Evolutionary conservation across 2,329 filamentous ascomycete genomes (phyloP).

Genomic region (Colletotrichum eremochloae): DNA sequence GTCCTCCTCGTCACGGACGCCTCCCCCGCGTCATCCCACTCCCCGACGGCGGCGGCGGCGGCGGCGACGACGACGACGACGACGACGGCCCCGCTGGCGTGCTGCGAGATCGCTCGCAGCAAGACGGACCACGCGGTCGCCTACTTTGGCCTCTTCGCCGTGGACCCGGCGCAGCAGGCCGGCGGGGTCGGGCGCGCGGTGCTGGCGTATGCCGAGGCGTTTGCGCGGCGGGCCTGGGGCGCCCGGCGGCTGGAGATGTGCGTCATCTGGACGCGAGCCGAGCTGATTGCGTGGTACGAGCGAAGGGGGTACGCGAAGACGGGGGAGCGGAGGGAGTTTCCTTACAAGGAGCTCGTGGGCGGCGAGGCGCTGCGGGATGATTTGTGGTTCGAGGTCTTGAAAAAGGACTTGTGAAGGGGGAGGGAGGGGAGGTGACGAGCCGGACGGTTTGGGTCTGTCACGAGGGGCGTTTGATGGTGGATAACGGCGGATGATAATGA

Average conservation of each 20-base stretch:
- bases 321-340: slow-evolving; percentile 57
- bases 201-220: slow-evolving; percentile 56
- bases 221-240: slow-evolving; percentile 52
- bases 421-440: neutral
- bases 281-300: slow-evolving; percentile 62
- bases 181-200: slow-evolving; percentile 59
- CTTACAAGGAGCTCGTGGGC: slow-evolving; percentile 54
- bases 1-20: slow-evolving; percentile 55
- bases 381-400: slow-evolving; percentile 57
- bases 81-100: slow-evolving; percentile 51
- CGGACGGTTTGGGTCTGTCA: too few species aligned
- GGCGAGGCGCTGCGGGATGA: slow-evolving; percentile 57
- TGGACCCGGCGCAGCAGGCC: slow-evolving; percentile 57
- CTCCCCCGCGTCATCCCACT: too few species aligned
- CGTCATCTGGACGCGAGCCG: slow-evolving; percentile 58
- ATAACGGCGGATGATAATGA: neutral
- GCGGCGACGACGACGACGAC: neutral
- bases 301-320: slow-evolving; percentile 58
- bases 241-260: slow-evolving; percentile 56
- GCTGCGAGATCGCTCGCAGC: slow-evolving; percentile 58
- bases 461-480: neutral
- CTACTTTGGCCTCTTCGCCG: slow-evolving; percentile 64
- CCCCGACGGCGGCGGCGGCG: too few species aligned
- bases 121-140: neutral
- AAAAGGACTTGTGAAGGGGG: slow-evolving; percentile 52